A percentile compares a stretch with the other conserved stretches of the same genome.
Conservation (phyloP, 306 rosid genomes). For the Mimosa bimucronata region DNA sequence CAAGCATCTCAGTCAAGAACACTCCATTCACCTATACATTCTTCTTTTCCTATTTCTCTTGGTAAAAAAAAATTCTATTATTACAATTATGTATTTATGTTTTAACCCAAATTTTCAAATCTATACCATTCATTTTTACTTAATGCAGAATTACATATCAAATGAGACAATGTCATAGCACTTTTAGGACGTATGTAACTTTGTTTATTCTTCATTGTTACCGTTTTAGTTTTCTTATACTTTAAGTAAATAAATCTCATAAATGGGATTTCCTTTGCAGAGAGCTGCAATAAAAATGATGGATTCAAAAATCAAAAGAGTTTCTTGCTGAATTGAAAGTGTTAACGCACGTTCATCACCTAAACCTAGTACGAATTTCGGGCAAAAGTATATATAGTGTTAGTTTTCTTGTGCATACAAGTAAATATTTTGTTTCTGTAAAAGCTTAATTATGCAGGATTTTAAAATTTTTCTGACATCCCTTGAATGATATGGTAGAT, state of each 20-base stretch:
- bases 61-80: background rate
- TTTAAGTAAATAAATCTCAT: slow-evolving; percentile 21
- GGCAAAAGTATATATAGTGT: background rate
- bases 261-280: slow-evolving; percentile 43
- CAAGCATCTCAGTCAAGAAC: background rate
- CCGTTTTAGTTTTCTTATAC: slow-evolving; percentile 18
- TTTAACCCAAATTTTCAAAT: background rate
- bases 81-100: background rate
- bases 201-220: background rate
- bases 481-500: background rate
- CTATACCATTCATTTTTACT: too few relatives aligned
- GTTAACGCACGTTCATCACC: slow-evolving; percentile 83
- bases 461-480: background rate
- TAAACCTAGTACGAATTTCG: slow-evolving; percentile 70
- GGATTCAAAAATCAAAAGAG: slow-evolving; percentile 81
- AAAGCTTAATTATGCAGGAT: background rate
- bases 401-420: background rate
- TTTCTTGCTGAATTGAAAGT: slow-evolving; percentile 86
- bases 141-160: too few relatives aligned
- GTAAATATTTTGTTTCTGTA: background rate
- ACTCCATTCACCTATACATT: background rate
- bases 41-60: background rate
- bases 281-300: slow-evolving; percentile 90
- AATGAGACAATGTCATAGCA: background rate
- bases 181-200: background rate